Evolutionary conservation across 2,329 filamentous ascomycete genomes (phyloP).

Genomic region (Remersonia thermophila): DNA sequence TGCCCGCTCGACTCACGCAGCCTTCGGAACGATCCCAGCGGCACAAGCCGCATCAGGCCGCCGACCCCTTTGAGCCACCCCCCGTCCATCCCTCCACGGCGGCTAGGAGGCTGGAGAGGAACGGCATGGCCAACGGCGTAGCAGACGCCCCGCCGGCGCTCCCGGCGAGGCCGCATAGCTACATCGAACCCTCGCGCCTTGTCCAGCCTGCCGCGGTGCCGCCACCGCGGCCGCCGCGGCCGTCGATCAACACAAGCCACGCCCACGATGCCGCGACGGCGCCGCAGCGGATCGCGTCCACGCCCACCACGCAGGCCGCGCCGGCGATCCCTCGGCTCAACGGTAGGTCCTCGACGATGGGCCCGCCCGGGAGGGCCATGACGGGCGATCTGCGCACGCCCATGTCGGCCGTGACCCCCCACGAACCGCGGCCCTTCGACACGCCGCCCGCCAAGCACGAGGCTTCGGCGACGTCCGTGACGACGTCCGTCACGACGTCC

Average conservation of each 20-base stretch:
- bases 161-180: conserved; percentile 34
- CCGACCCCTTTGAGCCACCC: conserved; percentile 44
- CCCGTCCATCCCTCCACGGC: conserved; percentile 38
- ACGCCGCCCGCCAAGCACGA: conserved; percentile 31
- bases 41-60: conserved; percentile 25
- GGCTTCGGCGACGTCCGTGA: conserved; percentile 9
- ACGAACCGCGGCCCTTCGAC: conserved; percentile 10
- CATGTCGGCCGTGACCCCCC: conserved; percentile 8
- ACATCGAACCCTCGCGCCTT: conserved; percentile 22
- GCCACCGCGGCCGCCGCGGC: conserved; percentile 34
- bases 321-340: conserved; percentile 32
- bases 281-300: conserved; percentile 35
- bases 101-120: conserved; percentile 32
- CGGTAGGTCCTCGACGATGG: conserved; percentile 37
- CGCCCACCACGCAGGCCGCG: conserved; percentile 30
- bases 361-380: conserved; percentile 27
- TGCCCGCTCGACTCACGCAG: conserved; percentile 38
- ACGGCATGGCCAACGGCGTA: conserved; percentile 26
- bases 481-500: conserved; percentile 20
- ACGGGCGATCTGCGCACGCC: conserved; percentile 27
- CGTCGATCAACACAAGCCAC: conserved; percentile 17
- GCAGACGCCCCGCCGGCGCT: conserved; percentile 35
- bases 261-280: conserved; percentile 17
- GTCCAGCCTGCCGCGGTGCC: conserved; percentile 19
- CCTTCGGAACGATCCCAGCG: conserved; percentile 26